Percentiles rank a stretch among this genome's conserved stretches.
Evolutionary conservation across 441 rosid species (phyloP).

Genomic region (Gossypium armourianum): DNA sequence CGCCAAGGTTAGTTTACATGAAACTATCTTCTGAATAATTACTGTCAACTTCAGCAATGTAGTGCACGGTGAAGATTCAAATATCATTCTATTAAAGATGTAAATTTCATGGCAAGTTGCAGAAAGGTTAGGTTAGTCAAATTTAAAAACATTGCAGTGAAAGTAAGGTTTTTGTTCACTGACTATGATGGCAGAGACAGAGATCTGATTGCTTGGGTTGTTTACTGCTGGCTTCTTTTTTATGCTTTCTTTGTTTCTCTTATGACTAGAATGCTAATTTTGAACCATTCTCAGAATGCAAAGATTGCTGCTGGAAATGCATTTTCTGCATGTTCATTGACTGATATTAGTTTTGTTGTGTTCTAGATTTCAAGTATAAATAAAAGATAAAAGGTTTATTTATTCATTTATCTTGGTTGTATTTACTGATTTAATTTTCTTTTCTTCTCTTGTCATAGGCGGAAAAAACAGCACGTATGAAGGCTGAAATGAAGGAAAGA

Average conservation of each 20-base stretch:
- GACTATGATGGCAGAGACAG: background rate
- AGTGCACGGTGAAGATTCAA: background rate
- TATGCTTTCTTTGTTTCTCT: background rate
- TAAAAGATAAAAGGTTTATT: background rate
- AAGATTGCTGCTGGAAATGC: background rate
- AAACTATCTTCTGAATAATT: background rate
- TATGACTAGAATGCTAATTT: background rate
- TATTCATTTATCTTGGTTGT: background rate
- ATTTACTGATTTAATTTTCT: background rate
- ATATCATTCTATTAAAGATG: background rate
- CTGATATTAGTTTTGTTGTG: conserved; percentile 10
- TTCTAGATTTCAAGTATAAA: background rate
- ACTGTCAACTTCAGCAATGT: background rate
- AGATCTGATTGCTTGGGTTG: conserved; percentile 5
- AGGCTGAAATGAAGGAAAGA: conserved; percentile 65
- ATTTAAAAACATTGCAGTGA: conserved; percentile 4
- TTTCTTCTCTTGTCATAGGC: conserved; percentile 36
- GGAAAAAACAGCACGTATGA: conserved; percentile 54
- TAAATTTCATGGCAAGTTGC: background rate
- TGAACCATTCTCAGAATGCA: conserved; percentile 1
- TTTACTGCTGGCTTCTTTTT: background rate
- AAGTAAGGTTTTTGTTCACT: background rate
- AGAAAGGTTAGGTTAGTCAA: background rate
- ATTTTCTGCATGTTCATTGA: conserved; percentile 8
- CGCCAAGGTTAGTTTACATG: conserved; percentile 50